Base-by-base conservation (phyloP, 495 filamentous ascomycete species). In the Lineolata rhizophorae region DNA sequence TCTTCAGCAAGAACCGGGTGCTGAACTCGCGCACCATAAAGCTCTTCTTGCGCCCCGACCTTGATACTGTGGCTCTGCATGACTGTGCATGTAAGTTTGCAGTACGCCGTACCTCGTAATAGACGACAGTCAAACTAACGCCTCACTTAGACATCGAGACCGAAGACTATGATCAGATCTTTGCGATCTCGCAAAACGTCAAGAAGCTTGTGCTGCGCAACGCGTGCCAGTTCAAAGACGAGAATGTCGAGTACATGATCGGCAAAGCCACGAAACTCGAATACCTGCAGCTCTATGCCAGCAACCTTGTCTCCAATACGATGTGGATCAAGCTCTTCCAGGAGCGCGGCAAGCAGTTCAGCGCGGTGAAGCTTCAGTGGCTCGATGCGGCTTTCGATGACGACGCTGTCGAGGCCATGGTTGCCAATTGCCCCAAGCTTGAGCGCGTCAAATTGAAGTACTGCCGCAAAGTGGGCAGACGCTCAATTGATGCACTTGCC, bases 181-280 rank as follows among this genome's bases (percentile, higher is more conserved):
- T 93, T 40, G 68, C 78, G n/a, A 60, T 69, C 1, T 65, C 73
- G 32, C 70, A 80, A 3, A 59, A 52, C 10, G 54, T 90, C 20
- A 65, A 65, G 32, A 61, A 62, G 29, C 53, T 93, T 20, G 72
- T 76, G 35, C 56, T 87, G 27, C 65, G 69, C 24, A 79, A 84
- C 45, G 77, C 69, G n/a, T 71, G 80, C 20, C 79, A 87, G 41
- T 72, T 92, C 62, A 90, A 87, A 48, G 76, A 92, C 43, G 48
- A 56, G 9, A 72, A 79, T 17, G 59, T 92, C 45, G 62, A 85
- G 13, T 90, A 80, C 50, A 66, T 92, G 43, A 55, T 77, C 3
- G 70, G 71, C 33, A 70, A 76, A 15, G 52, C 73, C 25, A 55
- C 71, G 24, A 42, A 63, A 6, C 59, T 92, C 27, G 61, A 53